Evolutionary conservation across 345 rosid genomes (phyloP).

Genomic region (Syzygium oleosum): DNA sequence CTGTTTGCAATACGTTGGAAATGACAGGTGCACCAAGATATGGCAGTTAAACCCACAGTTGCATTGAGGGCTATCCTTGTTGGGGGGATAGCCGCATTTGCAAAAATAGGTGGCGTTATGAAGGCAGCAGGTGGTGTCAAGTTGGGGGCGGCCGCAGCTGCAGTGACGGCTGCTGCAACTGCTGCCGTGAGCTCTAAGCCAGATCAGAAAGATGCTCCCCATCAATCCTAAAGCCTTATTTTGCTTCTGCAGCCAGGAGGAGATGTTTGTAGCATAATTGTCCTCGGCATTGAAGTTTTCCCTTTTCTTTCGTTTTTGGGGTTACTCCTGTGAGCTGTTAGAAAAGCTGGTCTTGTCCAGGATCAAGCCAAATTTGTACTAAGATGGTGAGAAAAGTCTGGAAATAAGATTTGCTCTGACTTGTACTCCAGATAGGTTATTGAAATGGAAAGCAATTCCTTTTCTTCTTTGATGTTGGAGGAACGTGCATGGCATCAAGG

Average conservation of each 20-base stretch:
- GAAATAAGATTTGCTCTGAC: neutral
- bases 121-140: constrained; percentile 87
- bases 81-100: constrained; percentile 71
- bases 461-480: neutral
- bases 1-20: neutral
- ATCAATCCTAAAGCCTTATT: constrained; percentile 15
- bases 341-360: neutral
- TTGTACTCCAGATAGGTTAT: neutral
- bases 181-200: constrained; percentile 64
- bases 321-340: neutral
- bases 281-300: neutral
- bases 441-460: neutral
- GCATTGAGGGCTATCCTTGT: constrained; percentile 76
- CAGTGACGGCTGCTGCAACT: constrained; percentile 73
- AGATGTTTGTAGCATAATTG: neutral
- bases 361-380: neutral
- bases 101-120: constrained; percentile 72
- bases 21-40: constrained; percentile 20
- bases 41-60: constrained; percentile 86
- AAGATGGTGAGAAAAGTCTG: neutral
- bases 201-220: constrained; percentile 41
- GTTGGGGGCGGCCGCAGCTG: constrained; percentile 81
- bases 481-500: neutral
- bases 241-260: neutral
- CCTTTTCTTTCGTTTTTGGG: neutral